Evolutionary conservation across 2,329 filamentous ascomycete genomes (phyloP).

Genomic region (Phoma sp.): DNA sequence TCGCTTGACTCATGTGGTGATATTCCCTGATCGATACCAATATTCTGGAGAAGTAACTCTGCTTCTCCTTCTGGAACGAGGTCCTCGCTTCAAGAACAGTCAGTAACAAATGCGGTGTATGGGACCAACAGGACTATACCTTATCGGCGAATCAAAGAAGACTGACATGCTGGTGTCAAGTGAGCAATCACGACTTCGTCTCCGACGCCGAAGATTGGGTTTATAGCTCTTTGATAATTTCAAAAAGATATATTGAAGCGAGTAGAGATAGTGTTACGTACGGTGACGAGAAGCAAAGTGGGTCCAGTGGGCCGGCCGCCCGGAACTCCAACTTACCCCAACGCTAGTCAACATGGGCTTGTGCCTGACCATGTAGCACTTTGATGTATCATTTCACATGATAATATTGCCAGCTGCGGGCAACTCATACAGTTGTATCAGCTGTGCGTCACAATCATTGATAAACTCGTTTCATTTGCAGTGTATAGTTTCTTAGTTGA

Average conservation of each 20-base stretch:
- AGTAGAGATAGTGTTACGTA: slow-evolving; percentile 18
- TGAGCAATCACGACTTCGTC: not conserved
- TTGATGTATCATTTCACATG: no score
- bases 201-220: not conserved
- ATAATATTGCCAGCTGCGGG: no score
- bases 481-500: slow-evolving; percentile 20
- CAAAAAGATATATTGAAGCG: slow-evolving; percentile 3
- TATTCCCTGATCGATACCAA: slow-evolving; percentile 41
- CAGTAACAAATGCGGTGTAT: not conserved
- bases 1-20: slow-evolving; percentile 49
- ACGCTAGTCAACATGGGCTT: slow-evolving; percentile 3
- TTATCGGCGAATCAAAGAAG: slow-evolving; percentile 36
- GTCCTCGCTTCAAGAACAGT: slow-evolving; percentile 23
- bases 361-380: not conserved
- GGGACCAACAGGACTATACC: slow-evolving; percentile 14
- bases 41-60: slow-evolving; percentile 27
- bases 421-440: no score
- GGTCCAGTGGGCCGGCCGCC: slow-evolving; percentile 13
- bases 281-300: slow-evolving; percentile 2
- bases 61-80: slow-evolving; percentile 31
- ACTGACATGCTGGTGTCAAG: slow-evolving; percentile 28
- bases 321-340: slow-evolving; percentile 30
- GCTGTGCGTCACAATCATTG: no score
- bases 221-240: no score
- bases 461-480: no score